A percentile compares a stretch with the other conserved stretches of the same genome.
These are phyloP conservation scores for Pleurotus pulmonarius DNA, from an alignment of 768 basidiomycete species.

Conservation along the genomic window DNA sequence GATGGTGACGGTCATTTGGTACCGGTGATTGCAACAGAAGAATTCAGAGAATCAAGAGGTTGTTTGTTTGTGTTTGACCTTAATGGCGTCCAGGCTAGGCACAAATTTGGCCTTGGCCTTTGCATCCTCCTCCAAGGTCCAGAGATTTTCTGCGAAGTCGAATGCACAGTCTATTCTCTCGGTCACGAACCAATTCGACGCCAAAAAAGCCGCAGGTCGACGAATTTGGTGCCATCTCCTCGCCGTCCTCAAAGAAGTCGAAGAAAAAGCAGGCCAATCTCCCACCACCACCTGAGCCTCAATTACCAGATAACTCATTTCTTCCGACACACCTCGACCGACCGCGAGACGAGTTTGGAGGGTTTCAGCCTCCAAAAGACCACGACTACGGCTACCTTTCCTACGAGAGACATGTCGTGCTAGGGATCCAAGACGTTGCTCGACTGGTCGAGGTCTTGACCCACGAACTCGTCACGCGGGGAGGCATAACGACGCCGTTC, in stretches of 20 bases:
- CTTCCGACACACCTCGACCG: constrained; percentile 49
- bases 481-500: constrained; percentile 84
- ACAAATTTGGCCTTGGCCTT: no score
- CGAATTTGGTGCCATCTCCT: constrained; percentile 8
- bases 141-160: constrained; percentile 5
- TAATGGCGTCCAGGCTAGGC: no score
- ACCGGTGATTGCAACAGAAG: no score
- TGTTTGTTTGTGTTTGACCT: no score
- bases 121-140: no score
- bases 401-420: constrained; percentile 67
- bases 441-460: constrained; percentile 69
- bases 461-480: constrained; percentile 67
- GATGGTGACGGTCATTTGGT: no score
- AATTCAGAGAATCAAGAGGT: no score
- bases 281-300: constrained; percentile 29
- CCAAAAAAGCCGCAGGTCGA: constrained; percentile 9
- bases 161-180: constrained; percentile 13
- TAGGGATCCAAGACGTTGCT: constrained; percentile 71
- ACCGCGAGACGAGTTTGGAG: constrained; percentile 34
- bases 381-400: constrained; percentile 71
- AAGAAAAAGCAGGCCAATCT: constrained; percentile 7
- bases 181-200: constrained; percentile 12
- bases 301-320: constrained; percentile 48
- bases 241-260: constrained; percentile 2
- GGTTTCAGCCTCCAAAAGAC: constrained; percentile 32